Conservation (phyloP, 2,329 filamentous ascomycete genomes). For the Neonectria faginata region DNA sequence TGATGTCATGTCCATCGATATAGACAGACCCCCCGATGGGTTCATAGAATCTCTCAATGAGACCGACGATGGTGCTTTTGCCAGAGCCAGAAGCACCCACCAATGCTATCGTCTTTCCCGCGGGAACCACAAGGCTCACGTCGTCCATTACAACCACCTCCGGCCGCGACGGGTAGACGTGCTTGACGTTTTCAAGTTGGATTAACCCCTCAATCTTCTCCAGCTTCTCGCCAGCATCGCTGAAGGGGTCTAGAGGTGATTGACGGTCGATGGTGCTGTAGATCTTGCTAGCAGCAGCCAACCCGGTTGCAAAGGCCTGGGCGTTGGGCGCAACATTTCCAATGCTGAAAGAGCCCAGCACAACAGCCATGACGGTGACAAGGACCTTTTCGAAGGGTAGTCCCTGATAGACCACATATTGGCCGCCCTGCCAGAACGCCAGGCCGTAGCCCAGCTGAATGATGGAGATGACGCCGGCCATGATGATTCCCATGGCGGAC, state of each 20-base stretch:
- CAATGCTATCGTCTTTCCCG: slow-evolving; percentile 60
- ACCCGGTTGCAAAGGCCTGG: slow-evolving; percentile 81
- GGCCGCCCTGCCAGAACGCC: slow-evolving; percentile 82
- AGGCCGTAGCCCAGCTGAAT: slow-evolving; percentile 83
- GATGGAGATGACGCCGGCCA: slow-evolving; percentile 79
- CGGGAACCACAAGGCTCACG: slow-evolving; percentile 53
- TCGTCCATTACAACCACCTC: slow-evolving; percentile 53
- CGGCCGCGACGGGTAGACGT: slow-evolving; percentile 64
- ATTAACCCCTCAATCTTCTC: slow-evolving; percentile 51
- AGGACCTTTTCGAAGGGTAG: slow-evolving; percentile 75
- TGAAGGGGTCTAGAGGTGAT: slow-evolving; percentile 50
- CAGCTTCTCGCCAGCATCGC: slow-evolving; percentile 45
- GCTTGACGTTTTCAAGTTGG: slow-evolving; percentile 56
- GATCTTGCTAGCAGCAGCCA: slow-evolving; percentile 84
- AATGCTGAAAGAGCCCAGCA: slow-evolving; percentile 85
- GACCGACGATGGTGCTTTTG: slow-evolving; percentile 55
- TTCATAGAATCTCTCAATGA: slow-evolving; percentile 65
- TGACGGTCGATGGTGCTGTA: slow-evolving; percentile 85
- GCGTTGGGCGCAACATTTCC: slow-evolving; percentile 82
- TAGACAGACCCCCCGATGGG: slow-evolving; percentile 54
- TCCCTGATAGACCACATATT: slow-evolving; percentile 72
- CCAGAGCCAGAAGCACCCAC: slow-evolving; percentile 65
- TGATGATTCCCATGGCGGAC: slow-evolving; percentile 74
- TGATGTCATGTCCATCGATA: slow-evolving; percentile 53
- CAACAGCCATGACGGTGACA: slow-evolving; percentile 82